Evolutionary conservation across 2,329 filamentous ascomycete genomes (phyloP).

Genomic region (Aspergillus ruber): DNA sequence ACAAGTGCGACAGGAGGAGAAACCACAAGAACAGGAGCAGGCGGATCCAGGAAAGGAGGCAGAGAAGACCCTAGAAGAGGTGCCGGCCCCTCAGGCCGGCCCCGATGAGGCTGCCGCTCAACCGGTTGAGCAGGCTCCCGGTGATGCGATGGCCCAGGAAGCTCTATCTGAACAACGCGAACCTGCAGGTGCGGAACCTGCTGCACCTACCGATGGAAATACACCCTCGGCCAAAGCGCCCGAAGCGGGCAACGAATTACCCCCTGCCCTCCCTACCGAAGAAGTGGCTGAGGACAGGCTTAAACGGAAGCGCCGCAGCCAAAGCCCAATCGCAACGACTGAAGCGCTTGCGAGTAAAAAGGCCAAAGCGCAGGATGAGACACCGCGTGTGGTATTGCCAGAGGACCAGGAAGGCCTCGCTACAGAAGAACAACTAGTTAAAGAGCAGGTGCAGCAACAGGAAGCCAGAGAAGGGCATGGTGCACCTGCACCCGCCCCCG

Average conservation of each 20-base stretch:
- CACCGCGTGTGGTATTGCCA: slow-evolving; percentile 22
- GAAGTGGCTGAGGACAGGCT: slow-evolving; percentile 49
- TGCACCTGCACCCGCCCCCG: slow-evolving; percentile 2
- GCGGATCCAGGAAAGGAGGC: not conserved
- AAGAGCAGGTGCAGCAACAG: slow-evolving; percentile 15
- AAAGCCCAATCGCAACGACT: slow-evolving; percentile 52
- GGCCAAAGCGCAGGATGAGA: slow-evolving; percentile 43
- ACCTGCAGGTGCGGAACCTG: slow-evolving; percentile 12
- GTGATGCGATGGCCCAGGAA: slow-evolving; percentile 6
- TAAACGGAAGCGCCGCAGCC: slow-evolving; percentile 62
- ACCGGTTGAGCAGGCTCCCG: slow-evolving; percentile 20
- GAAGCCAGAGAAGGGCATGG: slow-evolving; percentile 7
- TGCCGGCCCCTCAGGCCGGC: not conserved
- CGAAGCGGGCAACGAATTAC: slow-evolving; percentile 19
- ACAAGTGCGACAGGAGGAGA: slow-evolving; percentile 1
- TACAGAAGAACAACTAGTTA: slow-evolving; percentile 3
- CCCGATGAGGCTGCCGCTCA: slow-evolving; percentile 12
- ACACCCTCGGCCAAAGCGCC: slow-evolving; percentile 16
- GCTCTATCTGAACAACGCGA: slow-evolving; percentile 9
- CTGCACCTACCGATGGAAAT: slow-evolving; percentile 8
- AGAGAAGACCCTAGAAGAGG: not conserved
- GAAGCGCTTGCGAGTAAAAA: slow-evolving; percentile 53
- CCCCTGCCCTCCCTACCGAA: slow-evolving; percentile 23
- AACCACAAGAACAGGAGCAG: not conserved
- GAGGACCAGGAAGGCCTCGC: slow-evolving; percentile 20